phyloP scores from a whole-genome alignment of 805 yeast species.

The Torulaspora microellipsoides region DNA sequence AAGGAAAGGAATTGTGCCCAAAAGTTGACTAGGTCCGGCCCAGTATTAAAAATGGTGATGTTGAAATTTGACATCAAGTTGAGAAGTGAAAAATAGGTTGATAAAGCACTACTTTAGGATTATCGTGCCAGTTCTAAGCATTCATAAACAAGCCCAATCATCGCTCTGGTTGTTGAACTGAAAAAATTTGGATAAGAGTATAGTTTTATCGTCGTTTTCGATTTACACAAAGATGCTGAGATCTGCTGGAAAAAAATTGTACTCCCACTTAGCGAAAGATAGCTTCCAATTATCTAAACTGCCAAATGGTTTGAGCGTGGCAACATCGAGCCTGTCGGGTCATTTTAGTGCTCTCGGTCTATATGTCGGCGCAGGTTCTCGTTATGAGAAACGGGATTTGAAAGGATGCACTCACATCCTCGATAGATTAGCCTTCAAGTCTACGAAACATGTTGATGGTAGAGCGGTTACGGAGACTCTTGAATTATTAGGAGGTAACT shows the following conservation, averaged over 20 bases:
- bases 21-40: no score
- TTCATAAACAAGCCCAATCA: no score
- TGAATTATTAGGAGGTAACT: conserved; percentile 86
- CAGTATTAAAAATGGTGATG: no score
- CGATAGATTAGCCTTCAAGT: conserved; percentile 82
- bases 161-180: no score
- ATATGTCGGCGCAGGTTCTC: conserved; percentile 85
- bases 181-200: no score
- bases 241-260: conserved; percentile 12
- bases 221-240: conserved; percentile 10
- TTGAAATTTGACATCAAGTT: no score
- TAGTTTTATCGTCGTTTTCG: no score
- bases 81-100: no score
- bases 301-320: conserved; percentile 73
- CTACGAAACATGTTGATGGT: conserved; percentile 56
- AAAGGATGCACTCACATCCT: conserved; percentile 79
- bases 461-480: conserved; percentile 68
- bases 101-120: no score
- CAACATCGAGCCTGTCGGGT: conserved; percentile 81
- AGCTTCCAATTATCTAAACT: conserved; percentile 41
- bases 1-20: no score
- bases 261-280: conserved; percentile 23
- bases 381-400: conserved; percentile 59
- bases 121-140: no score
- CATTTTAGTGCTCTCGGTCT: conserved; percentile 90